Base-by-base conservation (phyloP, 768 basidiomycete genomes). In the Hericium alpestre region DNA sequence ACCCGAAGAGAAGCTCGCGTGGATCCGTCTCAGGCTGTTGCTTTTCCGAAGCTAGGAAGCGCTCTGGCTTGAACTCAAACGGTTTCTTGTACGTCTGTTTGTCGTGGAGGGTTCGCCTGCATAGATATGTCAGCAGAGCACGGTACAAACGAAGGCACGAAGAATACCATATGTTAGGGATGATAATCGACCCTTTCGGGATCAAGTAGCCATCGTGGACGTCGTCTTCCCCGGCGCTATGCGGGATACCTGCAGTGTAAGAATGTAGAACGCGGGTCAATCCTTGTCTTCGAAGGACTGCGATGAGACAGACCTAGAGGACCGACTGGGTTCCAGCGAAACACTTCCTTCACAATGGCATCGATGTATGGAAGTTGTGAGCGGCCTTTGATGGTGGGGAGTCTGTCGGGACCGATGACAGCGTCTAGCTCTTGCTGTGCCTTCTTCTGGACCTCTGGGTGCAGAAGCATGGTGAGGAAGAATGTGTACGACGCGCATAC, bases 191-290 rank as follows among this genome's bases (percentile, higher is more conserved):
- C 6, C 70, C 73, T 47, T 69, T 70, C 4, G 73, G 73, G 22
- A 76, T 72, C 43, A 67, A 63, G 63, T 69, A 71, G 1, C 68
- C 70, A 0, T 72, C 56, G 54, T 76, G 73, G 0, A 65, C 63
- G 48, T 75, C 73, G 53, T 76, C 74, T 23, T 65, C 62, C 27
- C 60, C 67, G 15, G 65, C 57, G 27, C 67, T 64, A 57, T 76
- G 75, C 0, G 73, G 69, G 4, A 74, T 63, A 4, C 65, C 73
- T 53, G n/a, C 8, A 5, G 8, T 32, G 6, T 10, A 10, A 32
- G 9, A 10, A 6, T 6, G 9, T 10, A 6, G 16, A 4, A 18
- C 43, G 15, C 43, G n/a, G n/a, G 16, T n/a, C n/a, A 15, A 2
- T 7, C 1, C n/a, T 18, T 12, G 41, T 5, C 63, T 56, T 1